Evolutionary conservation across 257 asterid species (phyloP), one percentile per base, ranked within the genome.

Genomic region (Echites panduratus): DNA sequence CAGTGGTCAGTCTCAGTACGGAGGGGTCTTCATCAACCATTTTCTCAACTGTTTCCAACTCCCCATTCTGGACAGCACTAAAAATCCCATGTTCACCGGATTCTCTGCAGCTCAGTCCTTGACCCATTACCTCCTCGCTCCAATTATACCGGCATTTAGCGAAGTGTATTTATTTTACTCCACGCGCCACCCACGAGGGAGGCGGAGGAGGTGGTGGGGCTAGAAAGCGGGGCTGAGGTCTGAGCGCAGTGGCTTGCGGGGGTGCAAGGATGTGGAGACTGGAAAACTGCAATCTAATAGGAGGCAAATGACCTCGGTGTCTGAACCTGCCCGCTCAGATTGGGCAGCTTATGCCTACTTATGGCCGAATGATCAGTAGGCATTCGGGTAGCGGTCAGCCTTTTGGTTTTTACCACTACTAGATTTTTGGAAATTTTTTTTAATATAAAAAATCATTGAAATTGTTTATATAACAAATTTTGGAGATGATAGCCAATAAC

Each of bases 101-200:
- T 73, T 77, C 85, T 19, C 75, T 54, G 85, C 96, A 91, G 61
- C 96, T 91, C 67, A 87, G 63, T 4, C 83, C 75, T 86, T 88
- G 96, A 14, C 96, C 97, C 97, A 91, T 91, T 35, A 19, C 74
- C 75, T 73, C 5, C n/a, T 73, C 3, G 20, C 27, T 12, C 45
- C 11, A 40, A 16, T 40, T 16, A 24, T 8, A 27, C 43, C 32
- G 48, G 75, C 78, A 81, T 77, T 40, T 72, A 58, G 70, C 56
- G 38, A 71, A 67, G 24, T 32, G 38, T 32, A 32, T 32, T 32
- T 32, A 32, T 32, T 32, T 32, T 4, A 13, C 27, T 48, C 70
- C 83, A 83, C 86, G 87, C 83, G 86, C 95, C 90, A 78, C 85
- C 91, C 87, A 78, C 88, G 89, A 82, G 84, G 79, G 79, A 73